Conservation (phyloP, 352 stramenopile genomes). For the Pythium guiyangense region DNA sequence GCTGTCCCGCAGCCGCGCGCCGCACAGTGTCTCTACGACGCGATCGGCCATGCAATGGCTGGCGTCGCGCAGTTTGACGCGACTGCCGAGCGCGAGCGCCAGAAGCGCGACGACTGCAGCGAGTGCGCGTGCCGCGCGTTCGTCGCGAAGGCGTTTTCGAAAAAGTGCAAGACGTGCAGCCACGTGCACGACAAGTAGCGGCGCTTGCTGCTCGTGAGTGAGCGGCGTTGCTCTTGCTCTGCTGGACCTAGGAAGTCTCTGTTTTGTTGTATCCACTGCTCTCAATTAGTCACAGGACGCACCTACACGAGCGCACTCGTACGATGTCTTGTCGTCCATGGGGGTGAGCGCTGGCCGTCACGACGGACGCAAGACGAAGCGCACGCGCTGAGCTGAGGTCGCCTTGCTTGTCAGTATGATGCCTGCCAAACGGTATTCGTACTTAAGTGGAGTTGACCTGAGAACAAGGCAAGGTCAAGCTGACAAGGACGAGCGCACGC, state of each 20-base stretch:
- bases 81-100: constrained; percentile 12
- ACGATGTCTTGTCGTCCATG: too few relatives aligned
- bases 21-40: constrained; percentile 74
- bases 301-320: too few relatives aligned
- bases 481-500: not conserved
- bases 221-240: too few relatives aligned
- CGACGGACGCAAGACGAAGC: too few relatives aligned
- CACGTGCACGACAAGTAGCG: constrained; percentile 51
- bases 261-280: too few relatives aligned
- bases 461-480: not conserved
- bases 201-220: too few relatives aligned
- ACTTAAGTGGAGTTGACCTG: not conserved
- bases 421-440: not conserved
- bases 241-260: too few relatives aligned
- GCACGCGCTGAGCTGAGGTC: too few relatives aligned
- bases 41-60: constrained; percentile 66
- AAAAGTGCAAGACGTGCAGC: constrained; percentile 72
- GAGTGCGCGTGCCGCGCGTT: constrained; percentile 55
- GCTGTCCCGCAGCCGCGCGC: constrained; percentile 48
- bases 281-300: too few relatives aligned
- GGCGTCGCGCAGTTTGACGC: constrained; percentile 62
- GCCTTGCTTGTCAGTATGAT: not conserved
- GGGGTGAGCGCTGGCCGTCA: too few relatives aligned
- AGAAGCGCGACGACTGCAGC: constrained; percentile 28
- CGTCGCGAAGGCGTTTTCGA: constrained; percentile 61